Percentiles rank a stretch among this genome's conserved stretches.
Evolutionary conservation across 2,329 filamentous ascomycete genomes (phyloP).

Genomic region (Fonsecaea pugnacius): DNA sequence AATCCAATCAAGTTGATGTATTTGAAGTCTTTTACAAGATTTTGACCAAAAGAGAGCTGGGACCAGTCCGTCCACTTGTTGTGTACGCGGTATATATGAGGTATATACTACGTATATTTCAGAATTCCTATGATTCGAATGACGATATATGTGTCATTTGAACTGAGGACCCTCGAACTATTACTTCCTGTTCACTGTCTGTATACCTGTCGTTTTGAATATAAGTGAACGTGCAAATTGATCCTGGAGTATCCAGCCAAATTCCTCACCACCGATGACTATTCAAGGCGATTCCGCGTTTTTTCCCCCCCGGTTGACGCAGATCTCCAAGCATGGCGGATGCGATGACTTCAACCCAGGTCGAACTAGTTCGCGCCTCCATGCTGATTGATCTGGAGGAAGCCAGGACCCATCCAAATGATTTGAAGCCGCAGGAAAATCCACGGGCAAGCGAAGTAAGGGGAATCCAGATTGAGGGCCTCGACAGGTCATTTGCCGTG

Average conservation of each 20-base stretch:
- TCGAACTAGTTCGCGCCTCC: conserved; percentile 29
- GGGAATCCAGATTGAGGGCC: conserved; percentile 15
- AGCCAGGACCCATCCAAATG: neutral
- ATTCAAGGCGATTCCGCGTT: neutral
- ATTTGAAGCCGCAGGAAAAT: neutral
- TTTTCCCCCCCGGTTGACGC: neutral
- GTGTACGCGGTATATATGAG: no score
- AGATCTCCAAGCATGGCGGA: neutral
- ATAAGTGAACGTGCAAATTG: neutral
- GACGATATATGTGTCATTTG: neutral
- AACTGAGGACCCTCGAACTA: neutral
- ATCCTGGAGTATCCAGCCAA: neutral
- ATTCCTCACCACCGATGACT: neutral
- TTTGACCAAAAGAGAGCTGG: neutral
- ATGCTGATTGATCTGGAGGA: conserved; percentile 26
- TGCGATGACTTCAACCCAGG: neutral
- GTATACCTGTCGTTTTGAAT: neutral
- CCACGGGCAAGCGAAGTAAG: neutral
- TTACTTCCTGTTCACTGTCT: neutral
- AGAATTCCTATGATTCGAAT: neutral
- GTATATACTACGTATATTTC: no score
- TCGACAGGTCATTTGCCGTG: conserved; percentile 19
- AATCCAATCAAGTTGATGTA: neutral
- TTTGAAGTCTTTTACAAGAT: neutral
- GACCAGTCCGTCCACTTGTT: neutral